phyloP scores from a whole-genome alignment of 2,329 filamentous ascomycete genomes.

The Helicocarpus griseus region DNA sequence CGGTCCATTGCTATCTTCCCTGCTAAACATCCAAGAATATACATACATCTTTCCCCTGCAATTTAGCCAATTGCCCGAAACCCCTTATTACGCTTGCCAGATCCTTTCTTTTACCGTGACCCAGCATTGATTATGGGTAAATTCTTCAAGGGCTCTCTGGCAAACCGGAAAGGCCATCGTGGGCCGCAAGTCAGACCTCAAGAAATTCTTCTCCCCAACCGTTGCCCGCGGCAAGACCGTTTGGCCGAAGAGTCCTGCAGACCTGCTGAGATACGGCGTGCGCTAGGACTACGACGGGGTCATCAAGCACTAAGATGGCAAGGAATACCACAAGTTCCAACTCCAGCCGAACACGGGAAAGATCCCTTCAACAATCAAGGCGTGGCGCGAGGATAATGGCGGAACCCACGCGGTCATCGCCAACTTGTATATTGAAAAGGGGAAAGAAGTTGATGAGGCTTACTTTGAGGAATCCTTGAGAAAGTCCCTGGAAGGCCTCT shows the following conservation, averaged over 20 bases:
- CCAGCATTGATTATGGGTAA: too few species aligned
- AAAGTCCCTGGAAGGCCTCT: background rate
- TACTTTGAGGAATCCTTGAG: background rate
- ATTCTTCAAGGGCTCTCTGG: background rate
- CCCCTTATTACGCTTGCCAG: too few species aligned
- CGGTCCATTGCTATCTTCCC: too few species aligned
- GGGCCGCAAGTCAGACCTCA: background rate
- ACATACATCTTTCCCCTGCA: too few species aligned
- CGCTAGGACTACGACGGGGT: constrained; percentile 13
- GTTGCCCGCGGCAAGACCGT: constrained; percentile 9
- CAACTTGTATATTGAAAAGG: constrained; percentile 15
- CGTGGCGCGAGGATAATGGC: constrained; percentile 19
- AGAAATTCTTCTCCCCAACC: constrained; percentile 11
- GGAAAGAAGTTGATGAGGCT: background rate
- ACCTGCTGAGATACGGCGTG: constrained; percentile 8
- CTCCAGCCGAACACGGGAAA: constrained; percentile 22
- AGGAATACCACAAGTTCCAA: constrained; percentile 19
- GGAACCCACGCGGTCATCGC: constrained; percentile 22
- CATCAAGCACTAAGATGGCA: constrained; percentile 7
- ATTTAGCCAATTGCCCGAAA: too few species aligned
- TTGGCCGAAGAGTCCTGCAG: constrained; percentile 10
- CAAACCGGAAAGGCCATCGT: background rate
- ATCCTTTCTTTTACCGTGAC: too few species aligned
- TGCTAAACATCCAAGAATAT: too few species aligned
- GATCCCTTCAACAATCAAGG: constrained; percentile 17